phyloP scores from a whole-genome alignment of 1,284 basidiomycete genomes.

The Leucoagaricus sp. region DNA sequence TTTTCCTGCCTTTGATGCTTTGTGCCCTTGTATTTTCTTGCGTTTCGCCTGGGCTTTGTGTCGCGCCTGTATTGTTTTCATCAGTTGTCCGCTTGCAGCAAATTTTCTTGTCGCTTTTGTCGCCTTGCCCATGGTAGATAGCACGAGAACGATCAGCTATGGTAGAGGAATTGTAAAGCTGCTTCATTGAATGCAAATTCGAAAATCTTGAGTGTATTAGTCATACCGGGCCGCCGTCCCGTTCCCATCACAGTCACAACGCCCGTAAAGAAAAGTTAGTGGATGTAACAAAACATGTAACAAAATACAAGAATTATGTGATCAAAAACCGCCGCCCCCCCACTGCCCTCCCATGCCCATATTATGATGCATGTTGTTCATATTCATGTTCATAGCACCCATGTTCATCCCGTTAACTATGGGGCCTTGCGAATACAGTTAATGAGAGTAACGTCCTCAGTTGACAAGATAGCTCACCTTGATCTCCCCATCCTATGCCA shows the following conservation, averaged over 20 bases:
- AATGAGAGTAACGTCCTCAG: conserved; percentile 18
- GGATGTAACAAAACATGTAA: neutral
- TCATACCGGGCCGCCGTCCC: neutral
- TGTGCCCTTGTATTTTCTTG: conserved; percentile 68
- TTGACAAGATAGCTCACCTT: conserved; percentile 36
- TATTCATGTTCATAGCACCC: conserved; percentile 21
- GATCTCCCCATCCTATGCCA: conserved; percentile 35
- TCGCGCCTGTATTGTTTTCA: conserved; percentile 80
- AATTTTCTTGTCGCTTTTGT: conserved; percentile 86
- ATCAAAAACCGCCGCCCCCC: conserved; percentile 20
- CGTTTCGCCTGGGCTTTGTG: conserved; percentile 76
- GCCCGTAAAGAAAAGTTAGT: neutral
- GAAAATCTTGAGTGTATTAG: conserved; percentile 7
- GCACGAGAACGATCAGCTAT: too few relatives aligned
- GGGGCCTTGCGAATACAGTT: conserved; percentile 24
- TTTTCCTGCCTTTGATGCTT: conserved; percentile 45
- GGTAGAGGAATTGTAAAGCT: neutral
- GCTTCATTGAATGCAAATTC: neutral
- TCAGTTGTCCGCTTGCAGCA: conserved; percentile 83
- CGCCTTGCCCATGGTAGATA: conserved; percentile 32
- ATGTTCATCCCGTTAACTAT: conserved; percentile 28
- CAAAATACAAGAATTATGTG: neutral
- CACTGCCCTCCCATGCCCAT: conserved; percentile 32
- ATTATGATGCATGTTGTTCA: conserved; percentile 20
- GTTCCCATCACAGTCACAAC: too few relatives aligned